Conservation (phyloP, 306 rosid species). For the Cicer yamashitae region DNA sequence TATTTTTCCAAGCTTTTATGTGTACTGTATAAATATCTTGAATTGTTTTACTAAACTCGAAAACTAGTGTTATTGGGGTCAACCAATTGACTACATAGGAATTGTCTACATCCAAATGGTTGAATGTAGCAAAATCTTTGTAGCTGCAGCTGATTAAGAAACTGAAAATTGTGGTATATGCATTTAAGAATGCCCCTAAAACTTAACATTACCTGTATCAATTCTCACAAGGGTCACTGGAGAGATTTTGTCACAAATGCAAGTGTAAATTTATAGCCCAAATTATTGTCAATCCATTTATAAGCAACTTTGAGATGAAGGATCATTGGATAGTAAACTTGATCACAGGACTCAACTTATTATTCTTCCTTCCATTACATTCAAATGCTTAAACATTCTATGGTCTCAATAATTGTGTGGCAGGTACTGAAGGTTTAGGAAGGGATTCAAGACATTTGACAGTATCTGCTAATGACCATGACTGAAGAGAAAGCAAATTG, state of each 20-base stretch:
- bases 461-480: neutral
- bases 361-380: neutral
- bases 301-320: neutral
- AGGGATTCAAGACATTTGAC: neutral
- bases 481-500: neutral
- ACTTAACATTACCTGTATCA: neutral
- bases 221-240: neutral
- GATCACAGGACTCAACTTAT: neutral
- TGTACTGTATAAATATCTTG: neutral
- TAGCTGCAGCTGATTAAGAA: neutral
- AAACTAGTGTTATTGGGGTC: neutral
- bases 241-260: neutral
- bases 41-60: neutral
- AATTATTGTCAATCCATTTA: neutral
- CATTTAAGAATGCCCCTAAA: neutral
- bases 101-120: neutral
- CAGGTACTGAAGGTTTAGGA: slow-evolving; percentile 22
- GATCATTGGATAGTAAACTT: neutral
- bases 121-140: neutral
- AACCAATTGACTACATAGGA: neutral
- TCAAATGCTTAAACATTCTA: neutral
- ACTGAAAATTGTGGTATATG: neutral
- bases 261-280: neutral
- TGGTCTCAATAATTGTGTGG: neutral
- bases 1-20: neutral